These are phyloP conservation scores for Clavispora santaluciae DNA, from an alignment of 805 yeast genomes.

Conservation along the genomic window DNA sequence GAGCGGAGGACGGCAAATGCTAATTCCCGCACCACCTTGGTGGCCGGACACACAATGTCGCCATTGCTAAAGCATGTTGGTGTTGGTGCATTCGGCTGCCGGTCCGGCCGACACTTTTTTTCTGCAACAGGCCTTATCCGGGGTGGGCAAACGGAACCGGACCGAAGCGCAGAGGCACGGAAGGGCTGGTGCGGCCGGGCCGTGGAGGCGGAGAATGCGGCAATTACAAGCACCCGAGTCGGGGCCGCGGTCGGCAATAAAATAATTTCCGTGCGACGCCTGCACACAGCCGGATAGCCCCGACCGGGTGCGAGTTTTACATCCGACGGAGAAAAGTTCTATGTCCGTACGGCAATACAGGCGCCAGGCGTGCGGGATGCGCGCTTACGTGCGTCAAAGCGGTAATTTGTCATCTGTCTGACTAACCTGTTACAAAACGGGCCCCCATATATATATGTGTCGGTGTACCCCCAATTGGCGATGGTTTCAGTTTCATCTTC, in stretches of 20 bases:
- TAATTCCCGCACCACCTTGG: too few species aligned
- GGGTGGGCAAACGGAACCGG: too few species aligned
- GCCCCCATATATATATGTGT: not conserved
- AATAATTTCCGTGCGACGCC: not conserved
- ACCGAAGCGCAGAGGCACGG: too few species aligned
- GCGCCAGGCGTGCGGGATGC: not conserved
- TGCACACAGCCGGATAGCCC: not conserved
- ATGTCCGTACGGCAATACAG: constrained; percentile 1
- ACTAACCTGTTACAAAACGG: not conserved
- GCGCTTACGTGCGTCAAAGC: not conserved
- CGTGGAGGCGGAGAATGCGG: too few species aligned
- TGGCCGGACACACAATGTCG: too few species aligned
- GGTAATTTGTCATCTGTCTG: constrained; percentile 1
- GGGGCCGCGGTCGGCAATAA: not conserved
- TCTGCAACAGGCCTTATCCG: too few species aligned
- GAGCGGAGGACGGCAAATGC: too few species aligned
- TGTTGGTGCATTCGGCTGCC: too few species aligned
- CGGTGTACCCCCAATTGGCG: not conserved
- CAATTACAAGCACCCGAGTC: too few species aligned
- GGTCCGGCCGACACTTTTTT: too few species aligned
- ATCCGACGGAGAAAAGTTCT: not conserved
- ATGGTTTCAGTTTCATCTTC: not conserved
- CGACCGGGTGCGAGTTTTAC: not conserved
- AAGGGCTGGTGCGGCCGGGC: too few species aligned
- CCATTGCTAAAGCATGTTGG: too few species aligned